These are phyloP conservation scores for Buxus sempervirens DNA, from an alignment of 164 flowering plant genomes.

Conservation along the genomic window DNA sequence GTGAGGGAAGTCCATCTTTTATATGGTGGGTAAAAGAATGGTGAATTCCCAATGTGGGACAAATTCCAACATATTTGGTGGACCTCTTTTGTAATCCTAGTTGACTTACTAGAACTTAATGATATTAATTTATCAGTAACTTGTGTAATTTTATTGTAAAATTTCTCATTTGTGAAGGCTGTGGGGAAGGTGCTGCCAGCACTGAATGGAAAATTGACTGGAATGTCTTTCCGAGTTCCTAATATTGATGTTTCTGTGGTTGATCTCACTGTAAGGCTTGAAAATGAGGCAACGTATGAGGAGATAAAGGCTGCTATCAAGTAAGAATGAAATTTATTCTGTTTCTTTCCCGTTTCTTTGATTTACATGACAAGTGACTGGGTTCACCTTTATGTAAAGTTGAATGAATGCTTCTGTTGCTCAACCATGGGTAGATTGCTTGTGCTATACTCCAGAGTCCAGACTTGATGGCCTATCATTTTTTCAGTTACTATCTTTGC, in stretches of 20 bases:
- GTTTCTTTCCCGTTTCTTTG: background rate
- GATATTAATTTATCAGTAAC: background rate
- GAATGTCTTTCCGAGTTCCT: conserved; percentile 80
- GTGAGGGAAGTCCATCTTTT: too few relatives aligned
- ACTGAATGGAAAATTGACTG: conserved; percentile 69
- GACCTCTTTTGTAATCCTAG: too few relatives aligned
- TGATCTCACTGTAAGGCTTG: conserved; percentile 70
- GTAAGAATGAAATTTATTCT: conserved; percentile 28
- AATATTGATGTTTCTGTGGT: conserved; percentile 77
- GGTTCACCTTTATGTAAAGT: too few relatives aligned
- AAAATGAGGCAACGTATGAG: conserved; percentile 59
- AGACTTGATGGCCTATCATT: too few relatives aligned
- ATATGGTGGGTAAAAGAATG: too few relatives aligned
- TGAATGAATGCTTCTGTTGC: too few relatives aligned
- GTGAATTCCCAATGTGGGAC: too few relatives aligned
- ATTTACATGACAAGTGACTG: background rate
- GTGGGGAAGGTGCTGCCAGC: conserved; percentile 78
- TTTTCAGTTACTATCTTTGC: background rate
- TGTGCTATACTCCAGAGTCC: too few relatives aligned
- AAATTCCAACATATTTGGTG: too few relatives aligned
- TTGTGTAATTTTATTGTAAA: background rate
- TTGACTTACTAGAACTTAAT: background rate
- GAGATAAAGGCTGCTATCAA: conserved; percentile 65
- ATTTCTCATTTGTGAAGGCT: conserved; percentile 34
- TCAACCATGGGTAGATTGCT: too few relatives aligned